Evolutionary conservation across 768 basidiomycete genomes (phyloP).

Genomic region (Suillus hirtellus): DNA sequence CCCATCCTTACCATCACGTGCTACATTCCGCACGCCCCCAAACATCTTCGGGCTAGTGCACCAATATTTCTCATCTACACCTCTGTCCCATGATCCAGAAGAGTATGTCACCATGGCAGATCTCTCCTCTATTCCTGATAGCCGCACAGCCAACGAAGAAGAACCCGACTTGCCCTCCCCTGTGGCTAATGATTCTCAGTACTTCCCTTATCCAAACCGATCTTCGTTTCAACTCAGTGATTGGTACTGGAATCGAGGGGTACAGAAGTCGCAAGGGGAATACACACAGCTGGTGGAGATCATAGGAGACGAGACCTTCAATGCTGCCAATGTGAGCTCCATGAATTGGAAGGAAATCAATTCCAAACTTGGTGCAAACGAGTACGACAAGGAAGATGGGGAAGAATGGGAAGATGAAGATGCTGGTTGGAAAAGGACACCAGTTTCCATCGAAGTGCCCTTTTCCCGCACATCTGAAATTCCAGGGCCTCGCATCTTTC

Average conservation of each 20-base stretch:
- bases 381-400: neutral
- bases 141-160: no score
- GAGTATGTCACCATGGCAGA: neutral
- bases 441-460: slow-evolving; percentile 16
- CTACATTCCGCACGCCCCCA: neutral
- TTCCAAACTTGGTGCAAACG: neutral
- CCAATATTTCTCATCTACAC: neutral
- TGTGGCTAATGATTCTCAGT: neutral
- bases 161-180: neutral
- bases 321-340: slow-evolving; percentile 5
- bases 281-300: neutral
- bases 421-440: slow-evolving; percentile 18
- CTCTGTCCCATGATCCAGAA: neutral
- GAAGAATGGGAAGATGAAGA: slow-evolving; percentile 11
- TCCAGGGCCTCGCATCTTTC: slow-evolving; percentile 7
- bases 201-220: neutral
- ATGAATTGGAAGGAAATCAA: slow-evolving; percentile 10
- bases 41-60: neutral
- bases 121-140: neutral
- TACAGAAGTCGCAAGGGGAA: neutral
- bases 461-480: slow-evolving; percentile 4
- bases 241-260: neutral
- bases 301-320: neutral
- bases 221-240: neutral
- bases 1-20: neutral